Percentiles rank a stretch among this genome's conserved stretches.
Conservation (phyloP, 257 asterid genomes). For the Leonotis leonurus region DNA sequence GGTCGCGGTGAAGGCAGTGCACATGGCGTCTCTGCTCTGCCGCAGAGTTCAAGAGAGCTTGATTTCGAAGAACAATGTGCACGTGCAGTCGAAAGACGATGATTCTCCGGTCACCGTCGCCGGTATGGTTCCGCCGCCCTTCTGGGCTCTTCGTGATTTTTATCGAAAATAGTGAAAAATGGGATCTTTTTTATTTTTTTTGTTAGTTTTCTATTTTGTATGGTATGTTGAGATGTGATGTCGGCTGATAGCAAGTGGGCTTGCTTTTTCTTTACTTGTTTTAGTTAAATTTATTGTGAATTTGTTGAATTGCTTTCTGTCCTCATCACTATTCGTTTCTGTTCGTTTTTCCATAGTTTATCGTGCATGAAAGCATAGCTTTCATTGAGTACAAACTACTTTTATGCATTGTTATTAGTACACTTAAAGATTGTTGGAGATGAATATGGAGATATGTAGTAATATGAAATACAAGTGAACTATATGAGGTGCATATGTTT, state of each 20-base stretch:
- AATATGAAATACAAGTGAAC: not conserved
- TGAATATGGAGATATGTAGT: not conserved
- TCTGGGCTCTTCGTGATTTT: not conserved
- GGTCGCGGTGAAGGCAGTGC: slow-evolving; percentile 79
- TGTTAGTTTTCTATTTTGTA: not conserved
- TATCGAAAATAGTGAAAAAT: not conserved
- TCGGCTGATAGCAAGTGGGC: not conserved
- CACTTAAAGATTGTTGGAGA: not conserved
- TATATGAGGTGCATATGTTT: not conserved
- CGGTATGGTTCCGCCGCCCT: slow-evolving; percentile 32
- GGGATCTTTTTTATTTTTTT: not conserved
- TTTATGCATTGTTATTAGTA: not conserved
- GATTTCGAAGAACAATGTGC: slow-evolving; percentile 24
- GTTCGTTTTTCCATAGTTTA: not conserved
- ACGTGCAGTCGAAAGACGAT: slow-evolving; percentile 64
- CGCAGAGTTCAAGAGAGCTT: slow-evolving; percentile 46
- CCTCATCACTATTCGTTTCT: not conserved
- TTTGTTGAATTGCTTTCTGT: not conserved
- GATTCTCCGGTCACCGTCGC: slow-evolving; percentile 75
- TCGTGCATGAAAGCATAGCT: not conserved
- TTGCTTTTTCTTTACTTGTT: not conserved
- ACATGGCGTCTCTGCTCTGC: slow-evolving; percentile 69
- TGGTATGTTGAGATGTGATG: not conserved
- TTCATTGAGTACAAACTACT: not conserved
- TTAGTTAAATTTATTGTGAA: not conserved